A percentile compares a stretch with the other conserved stretches of the same genome.
phyloP scores from a whole-genome alignment of 148 eudicot genomes.

The Vaccinium macrocarpon region DNA sequence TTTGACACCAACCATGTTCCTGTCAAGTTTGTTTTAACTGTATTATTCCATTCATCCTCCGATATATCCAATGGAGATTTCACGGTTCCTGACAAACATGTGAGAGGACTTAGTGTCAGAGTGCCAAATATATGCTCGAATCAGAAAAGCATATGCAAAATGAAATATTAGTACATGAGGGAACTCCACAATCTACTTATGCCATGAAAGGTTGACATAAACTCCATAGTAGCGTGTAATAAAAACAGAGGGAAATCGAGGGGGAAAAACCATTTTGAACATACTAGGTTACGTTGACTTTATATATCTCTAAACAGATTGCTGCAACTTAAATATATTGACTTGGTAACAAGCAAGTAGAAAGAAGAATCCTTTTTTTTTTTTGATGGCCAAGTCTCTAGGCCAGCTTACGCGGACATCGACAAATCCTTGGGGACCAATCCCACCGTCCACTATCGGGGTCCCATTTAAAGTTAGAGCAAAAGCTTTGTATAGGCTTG shows the following conservation, averaged over 20 bases:
- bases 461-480: too few relatives aligned
- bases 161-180: not conserved
- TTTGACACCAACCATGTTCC: constrained; percentile 51
- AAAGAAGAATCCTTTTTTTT: not conserved
- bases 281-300: not conserved
- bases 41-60: constrained; percentile 39
- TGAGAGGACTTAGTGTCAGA: not conserved
- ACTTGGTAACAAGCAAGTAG: not conserved
- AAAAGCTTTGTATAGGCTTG: too few relatives aligned
- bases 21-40: constrained; percentile 35
- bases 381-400: too few relatives aligned
- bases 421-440: too few relatives aligned
- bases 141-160: not conserved
- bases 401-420: too few relatives aligned
- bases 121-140: not conserved
- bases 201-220: not conserved
- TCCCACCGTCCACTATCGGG: too few relatives aligned
- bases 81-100: constrained; percentile 26
- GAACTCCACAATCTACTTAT: not conserved
- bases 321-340: not conserved
- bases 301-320: not conserved
- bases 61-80: constrained; percentile 32
- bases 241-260: not conserved
- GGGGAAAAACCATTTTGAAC: not conserved
- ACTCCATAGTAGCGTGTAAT: not conserved